These are phyloP conservation scores for Marasmius sp. DNA, from an alignment of 1,284 basidiomycete species.

Conservation along the genomic window DNA sequence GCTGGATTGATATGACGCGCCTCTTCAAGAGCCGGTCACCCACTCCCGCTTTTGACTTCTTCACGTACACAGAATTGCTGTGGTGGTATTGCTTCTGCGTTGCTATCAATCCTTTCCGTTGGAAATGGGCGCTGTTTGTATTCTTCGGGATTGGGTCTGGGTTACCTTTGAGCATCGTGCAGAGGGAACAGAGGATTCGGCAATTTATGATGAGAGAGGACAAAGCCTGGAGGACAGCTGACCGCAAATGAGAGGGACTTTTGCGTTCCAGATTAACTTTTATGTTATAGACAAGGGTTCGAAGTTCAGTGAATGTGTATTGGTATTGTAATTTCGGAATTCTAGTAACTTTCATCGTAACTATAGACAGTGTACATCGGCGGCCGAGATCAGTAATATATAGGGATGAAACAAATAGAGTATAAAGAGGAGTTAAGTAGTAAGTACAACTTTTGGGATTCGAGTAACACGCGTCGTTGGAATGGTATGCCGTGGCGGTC, in stretches of 20 bases:
- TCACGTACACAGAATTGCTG: constrained; percentile 61
- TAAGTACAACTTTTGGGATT: neutral
- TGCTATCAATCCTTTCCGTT: constrained; percentile 17
- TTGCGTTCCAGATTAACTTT: neutral
- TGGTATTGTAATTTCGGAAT: neutral
- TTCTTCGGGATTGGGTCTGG: constrained; percentile 14
- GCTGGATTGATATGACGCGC: constrained; percentile 64
- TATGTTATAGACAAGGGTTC: neutral
- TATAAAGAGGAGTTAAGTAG: neutral
- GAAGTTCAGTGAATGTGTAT: neutral
- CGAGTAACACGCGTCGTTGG: too few relatives aligned
- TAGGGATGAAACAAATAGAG: neutral
- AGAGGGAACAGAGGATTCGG: constrained; percentile 11
- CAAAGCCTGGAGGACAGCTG: neutral
- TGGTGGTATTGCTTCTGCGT: constrained; percentile 18
- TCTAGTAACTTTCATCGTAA: neutral
- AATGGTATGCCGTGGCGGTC: too few relatives aligned
- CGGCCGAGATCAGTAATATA: neutral
- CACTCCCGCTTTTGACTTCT: constrained; percentile 48
- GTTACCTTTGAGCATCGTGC: constrained; percentile 11
- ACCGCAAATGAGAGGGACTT: neutral
- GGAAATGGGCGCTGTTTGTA: constrained; percentile 17
- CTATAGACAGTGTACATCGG: neutral
- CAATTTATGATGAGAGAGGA: neutral
- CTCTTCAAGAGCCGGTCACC: constrained; percentile 45